Base-by-base conservation (phyloP, 73 alveolate genomes). In the Paramecium bursaria region DNA sequence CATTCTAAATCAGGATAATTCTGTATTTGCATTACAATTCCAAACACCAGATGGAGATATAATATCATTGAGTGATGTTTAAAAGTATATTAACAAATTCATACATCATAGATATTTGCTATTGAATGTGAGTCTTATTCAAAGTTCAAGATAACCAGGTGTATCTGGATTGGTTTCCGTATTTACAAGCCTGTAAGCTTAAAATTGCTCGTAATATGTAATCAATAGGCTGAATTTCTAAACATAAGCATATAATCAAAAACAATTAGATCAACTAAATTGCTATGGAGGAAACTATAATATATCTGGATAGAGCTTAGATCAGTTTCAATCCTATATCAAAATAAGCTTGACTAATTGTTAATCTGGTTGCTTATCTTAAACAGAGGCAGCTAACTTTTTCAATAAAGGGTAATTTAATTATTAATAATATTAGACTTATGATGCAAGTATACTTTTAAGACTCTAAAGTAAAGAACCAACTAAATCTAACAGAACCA, bases 331-430 rank as follows among this genome's bases (percentile, higher is more conserved):
- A 39, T 53, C 82, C 5, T 67, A 67, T 21, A 35, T 67, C 15
- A 67, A 67, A 67, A 21, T 67, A 30, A 7, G 42, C 9, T 35
- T 67, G 15, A 39, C 4, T 15, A 47, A 15, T 0, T 67, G 82
- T n/a, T 25, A 67, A 3, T 21, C 27, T 4, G 33, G 26, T 3
- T 67, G 82, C n/a, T 39, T 19, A 4, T 35, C 60, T 1, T 33
- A n/a, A 2, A n/a, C 33, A 15, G 82, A 67, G 21, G 44, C 44
- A 31, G 30, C 17, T 25, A 46, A 35, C 35, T 67, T 67, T 39
- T 19, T 67, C 5, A 42, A 67, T 13, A 27, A 19, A 67, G 82
- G 82, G 82, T 67, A 67, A 67, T n/a, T 25, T 7, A n/a, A 2
- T 4, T 15, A 39, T n/a, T n/a, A 67, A 13, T 30, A n/a, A 31